Conservation (phyloP, 345 rosid species). For the Gynandropsis gynandra region DNA sequence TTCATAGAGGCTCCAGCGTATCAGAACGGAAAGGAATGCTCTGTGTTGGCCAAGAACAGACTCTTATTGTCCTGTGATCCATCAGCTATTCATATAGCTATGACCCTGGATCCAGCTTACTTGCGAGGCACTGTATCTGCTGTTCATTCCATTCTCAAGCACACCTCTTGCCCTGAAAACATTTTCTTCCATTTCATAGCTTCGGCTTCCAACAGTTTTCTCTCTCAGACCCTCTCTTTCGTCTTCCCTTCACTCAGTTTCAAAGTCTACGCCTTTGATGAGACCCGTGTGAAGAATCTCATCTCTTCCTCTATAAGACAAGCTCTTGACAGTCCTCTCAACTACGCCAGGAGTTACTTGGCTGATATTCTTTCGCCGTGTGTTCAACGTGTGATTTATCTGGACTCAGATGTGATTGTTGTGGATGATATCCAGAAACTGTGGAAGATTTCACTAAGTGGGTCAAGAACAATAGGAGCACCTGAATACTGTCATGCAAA, state of each 20-base stretch:
- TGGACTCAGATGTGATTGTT: slow-evolving; percentile 56
- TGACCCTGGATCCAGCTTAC: slow-evolving; percentile 71
- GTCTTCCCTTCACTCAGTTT: slow-evolving; percentile 54
- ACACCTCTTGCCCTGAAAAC: slow-evolving; percentile 68
- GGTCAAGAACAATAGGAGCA: slow-evolving; percentile 49
- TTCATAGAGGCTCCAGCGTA: slow-evolving; percentile 61
- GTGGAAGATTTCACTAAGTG: slow-evolving; percentile 35
- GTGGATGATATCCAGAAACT: slow-evolving; percentile 58
- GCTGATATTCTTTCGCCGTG: slow-evolving; percentile 48
- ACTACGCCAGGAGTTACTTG: slow-evolving; percentile 68
- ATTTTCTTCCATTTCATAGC: slow-evolving; percentile 67
- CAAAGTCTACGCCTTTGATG: slow-evolving; percentile 43
- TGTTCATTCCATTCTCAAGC: slow-evolving; percentile 61
- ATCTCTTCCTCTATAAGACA: slow-evolving; percentile 58
- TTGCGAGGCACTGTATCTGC: slow-evolving; percentile 74
- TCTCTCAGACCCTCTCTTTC: slow-evolving; percentile 23
- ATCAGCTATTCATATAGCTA: slow-evolving; percentile 50
- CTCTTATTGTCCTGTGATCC: slow-evolving; percentile 33
- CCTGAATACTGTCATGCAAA: slow-evolving; percentile 66
- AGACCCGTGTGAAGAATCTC: slow-evolving; percentile 31
- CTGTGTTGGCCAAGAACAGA: slow-evolving; percentile 17
- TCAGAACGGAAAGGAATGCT: slow-evolving; percentile 43
- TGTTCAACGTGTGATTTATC: slow-evolving; percentile 49
- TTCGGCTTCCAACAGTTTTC: slow-evolving; percentile 24
- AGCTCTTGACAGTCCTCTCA: slow-evolving; percentile 69